phyloP scores from a whole-genome alignment of 768 basidiomycete species.

The Antrodiella citrinella region DNA sequence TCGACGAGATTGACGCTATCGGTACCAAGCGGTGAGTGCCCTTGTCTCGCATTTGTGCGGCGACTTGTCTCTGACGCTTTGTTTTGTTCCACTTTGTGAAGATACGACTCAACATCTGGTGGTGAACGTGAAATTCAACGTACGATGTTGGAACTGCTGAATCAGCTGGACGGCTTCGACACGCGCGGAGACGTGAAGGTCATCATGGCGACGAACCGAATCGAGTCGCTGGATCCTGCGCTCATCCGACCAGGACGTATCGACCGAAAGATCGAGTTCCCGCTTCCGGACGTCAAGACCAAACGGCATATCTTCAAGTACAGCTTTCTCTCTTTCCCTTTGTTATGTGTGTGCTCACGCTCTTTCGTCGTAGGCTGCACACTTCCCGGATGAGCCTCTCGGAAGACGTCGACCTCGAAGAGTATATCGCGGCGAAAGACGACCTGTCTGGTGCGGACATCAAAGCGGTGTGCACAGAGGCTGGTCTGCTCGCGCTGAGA shows the following conservation, averaged over 20 bases:
- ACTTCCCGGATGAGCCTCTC: constrained; percentile 90
- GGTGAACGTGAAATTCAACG: constrained; percentile 99
- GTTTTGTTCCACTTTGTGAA: constrained; percentile 21
- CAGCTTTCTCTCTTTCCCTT: constrained; percentile 10
- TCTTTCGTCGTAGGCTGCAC: constrained; percentile 54
- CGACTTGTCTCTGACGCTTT: constrained; percentile 1
- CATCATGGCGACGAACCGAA: constrained; percentile 99
- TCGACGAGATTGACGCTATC: constrained; percentile 98
- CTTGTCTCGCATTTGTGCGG: no score
- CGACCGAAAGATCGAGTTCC: constrained; percentile 98
- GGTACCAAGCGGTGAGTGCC: constrained; percentile 85
- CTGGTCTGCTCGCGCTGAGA: constrained; percentile 89
- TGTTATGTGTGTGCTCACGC: constrained; percentile 1
- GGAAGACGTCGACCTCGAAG: constrained; percentile 89
- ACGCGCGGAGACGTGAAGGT: constrained; percentile 99
- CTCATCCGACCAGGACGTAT: constrained; percentile 98
- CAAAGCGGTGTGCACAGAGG: constrained; percentile 98
- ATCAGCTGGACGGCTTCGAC: constrained; percentile 99
- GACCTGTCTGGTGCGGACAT: constrained; percentile 97
- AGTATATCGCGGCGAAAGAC: constrained; percentile 93
- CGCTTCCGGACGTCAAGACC: constrained; percentile 95
- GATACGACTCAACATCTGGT: constrained; percentile 97
- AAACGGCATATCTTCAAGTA: constrained; percentile 97
- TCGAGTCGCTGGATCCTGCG: constrained; percentile 95
- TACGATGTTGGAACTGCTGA: constrained; percentile 97